Evolutionary conservation across 192 early-diverging fungal species (phyloP), one percentile per base, ranked within the genome.

Genomic region (Linnemannia exigua): DNA sequence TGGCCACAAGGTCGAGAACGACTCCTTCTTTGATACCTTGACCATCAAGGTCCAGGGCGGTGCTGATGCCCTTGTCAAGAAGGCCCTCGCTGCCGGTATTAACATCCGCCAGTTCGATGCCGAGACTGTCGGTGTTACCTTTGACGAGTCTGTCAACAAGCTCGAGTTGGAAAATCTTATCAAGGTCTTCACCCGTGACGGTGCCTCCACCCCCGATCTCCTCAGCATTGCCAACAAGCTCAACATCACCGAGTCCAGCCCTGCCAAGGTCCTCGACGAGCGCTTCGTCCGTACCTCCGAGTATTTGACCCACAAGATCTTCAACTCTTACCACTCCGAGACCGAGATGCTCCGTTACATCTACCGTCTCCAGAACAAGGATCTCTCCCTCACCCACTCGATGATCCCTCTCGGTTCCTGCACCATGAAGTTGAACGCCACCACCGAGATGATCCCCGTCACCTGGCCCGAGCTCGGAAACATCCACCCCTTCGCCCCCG

Each of bases 371-470:
- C 97, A 98, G 91, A 95, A 93, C 92, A 99, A 98, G 93, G 99
- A 99, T 91, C 91, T 99, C 89, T 98, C 97, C n/a, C 90, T 99
- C 70, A 96, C 95, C 70, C 95, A 99, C 89, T 97, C 99, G 58
- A 99, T 99, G 99, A 99, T 99, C 77, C 97, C 99, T 67, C 92
- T 99, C 35, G 99, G 99, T 44, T 97, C 95, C 54, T 99, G 99
- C 92, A 99, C 99, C 75, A 99, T 99, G 99, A 99, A 99, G 93
- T 92, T 99, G 22, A 99, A 99, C 80, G 98, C 98, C 66, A 99
- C 99, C 52, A 97, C 96, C 31, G 97, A 99, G 91, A 98, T 99
- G 96, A 99, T 99, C 83, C 99, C 99, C n/a, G 94, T 99, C 66
- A 99, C 99, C 33, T 99, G 97, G 96, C 97, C 99, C 51, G 98